Base-by-base conservation (phyloP, 352 stramenopile genomes). In the Phytophthora crassamura region DNA sequence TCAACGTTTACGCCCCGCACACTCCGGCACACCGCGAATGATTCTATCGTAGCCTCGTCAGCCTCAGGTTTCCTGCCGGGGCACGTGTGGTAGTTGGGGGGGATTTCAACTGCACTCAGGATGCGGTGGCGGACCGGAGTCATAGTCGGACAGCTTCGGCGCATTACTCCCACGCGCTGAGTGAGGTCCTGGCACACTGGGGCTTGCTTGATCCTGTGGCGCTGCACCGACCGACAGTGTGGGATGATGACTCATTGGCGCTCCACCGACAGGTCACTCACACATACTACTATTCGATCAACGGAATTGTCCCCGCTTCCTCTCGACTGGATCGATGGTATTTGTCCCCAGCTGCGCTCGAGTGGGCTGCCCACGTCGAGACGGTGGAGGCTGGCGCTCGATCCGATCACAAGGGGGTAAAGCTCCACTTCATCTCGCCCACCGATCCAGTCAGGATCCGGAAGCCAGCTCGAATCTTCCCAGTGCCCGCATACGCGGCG, bases 281-380 rank as follows among this genome's bases (percentile, higher is more conserved):
- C 9, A 54, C 47, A 3, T 54, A 42, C 18, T n/a, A 33, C 11
- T 54, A 42, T 16, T 7, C 5, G 6, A n/a, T 42, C 1, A 14
- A 2, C 7, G 47, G 2, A 15, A 7, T 33, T 20, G n/a, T 12
- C 5, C 15, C 8, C 2, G 30, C 30, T 4, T 43, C 33, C 8
- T 54, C 32, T 7, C 4, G 47, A 14, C 33, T 54, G 5, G 47
- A 54, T 12, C 28, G 47, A 15, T 54, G 33, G 32, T 54, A 54
- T 15, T n/a, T 43, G 16, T 49, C 18, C n/a, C n/a, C n/a, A n/a
- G n/a, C n/a, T 33, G 18, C 20, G 20, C 22, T 49, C 18, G 20
- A 14, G 7, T 49, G 42, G 42, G 42, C 16, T 8, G 16, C 42
- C 5, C 5, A 34, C 3, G 7, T 16, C 4, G n/a, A n/a, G n/a